Base-by-base conservation (phyloP, 23 red algal species). In the Gracilaria domingensis region DNA sequence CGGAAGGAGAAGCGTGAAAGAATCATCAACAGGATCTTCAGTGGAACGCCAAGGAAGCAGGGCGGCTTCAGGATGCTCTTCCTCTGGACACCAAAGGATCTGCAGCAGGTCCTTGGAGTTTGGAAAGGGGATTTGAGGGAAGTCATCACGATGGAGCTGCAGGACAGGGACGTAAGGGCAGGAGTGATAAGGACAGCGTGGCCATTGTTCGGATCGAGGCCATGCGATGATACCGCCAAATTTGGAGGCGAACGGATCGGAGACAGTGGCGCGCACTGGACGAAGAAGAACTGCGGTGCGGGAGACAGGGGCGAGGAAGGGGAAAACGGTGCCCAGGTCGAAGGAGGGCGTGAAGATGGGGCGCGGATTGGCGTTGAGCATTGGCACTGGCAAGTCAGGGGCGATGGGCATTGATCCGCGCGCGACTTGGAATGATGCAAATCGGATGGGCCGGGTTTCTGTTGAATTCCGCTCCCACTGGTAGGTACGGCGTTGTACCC, bases 301-400 rank as follows among this genome's bases (percentile, higher is more conserved):
- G 12, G 62, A 67, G 62, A 67, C 13, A 17, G 62, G 62, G 1
- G 26, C 17, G 62, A 67, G 62, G 62, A 67, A 67, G 6, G 62
- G 62, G 62, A 67, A 67, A 2, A 67, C 17, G 62, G 62, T 2
- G 62, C 62, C 12, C 62, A 67, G 24, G 33, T 67, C 24, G 33
- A 67, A 67, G 28, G 62, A 67, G 28, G 24, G 62, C 33, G n/a
- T 67, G 62, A 12, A 28, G 62, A 67, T 67, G 28, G 9, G 33
- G 62, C 62, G 62, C 24, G 62, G n/a, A 25, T 30, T 67, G 62
- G 62, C 62, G 62, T 67, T 67, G 62, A 67, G 62, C 62, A 67
- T 67, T 12, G 62, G 11, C n/a, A 67, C 33, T n/a, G n/a, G 62
- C 8, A 67, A 25, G 16, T 1, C 8, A 55, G 11, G 11, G 51